Base-by-base conservation (phyloP, 495 filamentous ascomycete species). In the Amphirosellinia nigrospora region DNA sequence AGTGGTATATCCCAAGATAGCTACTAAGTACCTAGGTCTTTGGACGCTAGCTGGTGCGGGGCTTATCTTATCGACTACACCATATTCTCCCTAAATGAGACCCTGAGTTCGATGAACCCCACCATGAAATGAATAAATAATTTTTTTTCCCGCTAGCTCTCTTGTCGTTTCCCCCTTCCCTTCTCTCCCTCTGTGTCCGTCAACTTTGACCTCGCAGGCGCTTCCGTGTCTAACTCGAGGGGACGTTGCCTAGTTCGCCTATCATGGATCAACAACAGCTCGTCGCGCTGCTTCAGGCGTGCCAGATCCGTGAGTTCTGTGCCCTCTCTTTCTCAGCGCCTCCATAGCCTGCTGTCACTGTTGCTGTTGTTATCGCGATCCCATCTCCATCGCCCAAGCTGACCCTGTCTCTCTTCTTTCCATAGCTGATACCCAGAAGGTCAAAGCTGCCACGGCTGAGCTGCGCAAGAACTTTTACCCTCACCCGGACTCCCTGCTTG, bases 401-500 rank as follows among this genome's bases (percentile, higher is more conserved):
- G 66, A 34, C 56, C 43, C 48, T 70, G 48, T 60, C 66, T 53
- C 65, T 34, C 39, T 28, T 68, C 32, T 16, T 64, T 34, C 59
- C 61, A 61, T 71, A 94, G 91, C 92, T 72, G 89, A 94, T 77
- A 94, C 93, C 55, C 85, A 90, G 39, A 88, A 84, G 71, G 89
- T 99, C 76, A 97, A 97, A 85, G 88, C 91, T 64, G 94, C 94
- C 41, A 99, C 96, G n/a, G 88, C 90, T 13, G 88, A 91, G 70
- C 87, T 99, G 59, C 94, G 94, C 80, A 93, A 95, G 77, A 92
- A 92, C 75, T 98, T 92, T 85, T 98, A 96, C 81, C 89, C 89
- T 68, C 88, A 94, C 66, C 93, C 95, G 6, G 87, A 93, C 69
- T 91, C 93, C 4, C 89, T 99, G 9, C 84, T 92, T 32, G 86